These are phyloP conservation scores for Xylaria curta DNA, from an alignment of 495 filamentous ascomycete species.

Conservation along the genomic window DNA sequence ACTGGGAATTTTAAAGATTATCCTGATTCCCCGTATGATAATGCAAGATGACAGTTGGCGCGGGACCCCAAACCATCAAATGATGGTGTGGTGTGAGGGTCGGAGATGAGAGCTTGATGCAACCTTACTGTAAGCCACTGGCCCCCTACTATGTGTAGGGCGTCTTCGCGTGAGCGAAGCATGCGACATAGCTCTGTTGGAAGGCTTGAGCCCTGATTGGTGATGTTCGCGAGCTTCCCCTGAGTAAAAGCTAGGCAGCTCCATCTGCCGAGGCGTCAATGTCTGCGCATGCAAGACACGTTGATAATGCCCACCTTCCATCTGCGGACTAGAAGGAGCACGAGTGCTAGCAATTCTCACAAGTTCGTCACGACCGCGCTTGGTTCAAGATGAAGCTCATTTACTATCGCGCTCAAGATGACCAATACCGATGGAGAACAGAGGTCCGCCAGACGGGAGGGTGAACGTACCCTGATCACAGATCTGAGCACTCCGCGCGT, in stretches of 20 bases:
- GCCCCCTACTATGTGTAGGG: conserved; percentile 28
- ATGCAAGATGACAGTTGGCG: conserved; percentile 32
- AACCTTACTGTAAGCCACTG: conserved; percentile 38
- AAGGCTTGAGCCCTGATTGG: conserved; percentile 34
- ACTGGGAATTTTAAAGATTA: background rate
- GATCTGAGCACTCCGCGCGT: background rate
- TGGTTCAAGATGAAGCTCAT: conserved; percentile 32
- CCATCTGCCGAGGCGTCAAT: conserved; percentile 34
- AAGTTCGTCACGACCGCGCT: conserved; percentile 25
- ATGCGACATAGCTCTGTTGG: conserved; percentile 30
- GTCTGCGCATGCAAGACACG: conserved; percentile 36
- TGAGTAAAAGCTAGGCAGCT: conserved; percentile 34
- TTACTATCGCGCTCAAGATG: conserved; percentile 23
- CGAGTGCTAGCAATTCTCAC: conserved; percentile 29
- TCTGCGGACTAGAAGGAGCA: conserved; percentile 37
- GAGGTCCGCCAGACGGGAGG: conserved; percentile 22
- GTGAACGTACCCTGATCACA: conserved; percentile 21
- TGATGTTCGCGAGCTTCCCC: conserved; percentile 33
- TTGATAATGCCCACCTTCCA: conserved; percentile 39
- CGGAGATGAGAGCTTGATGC: conserved; percentile 35
- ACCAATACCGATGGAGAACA: conserved; percentile 27
- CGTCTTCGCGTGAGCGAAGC: conserved; percentile 33
- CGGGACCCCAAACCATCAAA: conserved; percentile 39
- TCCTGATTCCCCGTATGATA: conserved; percentile 18
- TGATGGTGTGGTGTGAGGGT: conserved; percentile 42